phyloP scores from a whole-genome alignment of 345 rosid genomes.

The Eucalyptus grandis region DNA sequence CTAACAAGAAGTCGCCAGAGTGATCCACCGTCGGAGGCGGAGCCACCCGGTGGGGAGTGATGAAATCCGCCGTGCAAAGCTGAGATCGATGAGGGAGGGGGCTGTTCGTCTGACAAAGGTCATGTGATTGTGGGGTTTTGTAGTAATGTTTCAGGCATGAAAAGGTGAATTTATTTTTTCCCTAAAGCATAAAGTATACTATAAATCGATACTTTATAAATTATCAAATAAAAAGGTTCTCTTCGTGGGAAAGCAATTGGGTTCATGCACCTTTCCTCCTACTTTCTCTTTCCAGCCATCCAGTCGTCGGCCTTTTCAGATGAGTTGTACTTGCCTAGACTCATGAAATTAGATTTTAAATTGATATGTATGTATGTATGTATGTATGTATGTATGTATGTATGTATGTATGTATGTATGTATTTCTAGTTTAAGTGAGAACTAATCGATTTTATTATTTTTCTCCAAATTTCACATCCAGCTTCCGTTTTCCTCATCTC shows the following conservation, averaged over 20 bases:
- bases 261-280: not conserved
- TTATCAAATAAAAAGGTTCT: not conserved
- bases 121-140: slow-evolving; percentile 11
- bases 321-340: not conserved
- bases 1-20: not conserved
- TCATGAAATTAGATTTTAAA: not conserved
- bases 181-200: not conserved
- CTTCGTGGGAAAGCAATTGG: not conserved
- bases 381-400: not conserved
- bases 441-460: not conserved
- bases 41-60: not conserved
- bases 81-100: not conserved
- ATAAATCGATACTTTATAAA: not conserved
- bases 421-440: not conserved
- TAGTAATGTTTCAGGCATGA: not conserved
- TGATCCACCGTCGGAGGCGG: not conserved
- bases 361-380: not conserved
- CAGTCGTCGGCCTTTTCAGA: not conserved
- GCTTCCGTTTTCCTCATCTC: not conserved
- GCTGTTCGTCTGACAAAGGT: not conserved
- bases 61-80: not conserved
- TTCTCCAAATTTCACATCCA: not conserved
- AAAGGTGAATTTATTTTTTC: not conserved
- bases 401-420: not conserved
- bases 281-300: not conserved